phyloP scores from a whole-genome alignment of 2,329 filamentous ascomycete genomes.

The Bipolaris zeicola region DNA sequence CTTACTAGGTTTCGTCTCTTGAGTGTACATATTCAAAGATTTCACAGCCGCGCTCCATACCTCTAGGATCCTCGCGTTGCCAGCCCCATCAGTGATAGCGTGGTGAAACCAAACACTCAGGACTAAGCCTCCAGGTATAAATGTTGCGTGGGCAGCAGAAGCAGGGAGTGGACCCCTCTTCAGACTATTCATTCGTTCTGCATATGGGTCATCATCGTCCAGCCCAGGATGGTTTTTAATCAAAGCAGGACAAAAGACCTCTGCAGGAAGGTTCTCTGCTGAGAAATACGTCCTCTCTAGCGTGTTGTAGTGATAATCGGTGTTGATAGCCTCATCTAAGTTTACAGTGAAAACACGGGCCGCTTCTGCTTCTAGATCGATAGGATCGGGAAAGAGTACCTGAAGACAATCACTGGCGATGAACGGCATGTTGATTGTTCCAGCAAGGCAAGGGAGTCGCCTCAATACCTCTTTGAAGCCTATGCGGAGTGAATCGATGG shows the following conservation, averaged over 20 bases:
- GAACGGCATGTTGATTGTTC: conserved; percentile 17
- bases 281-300: conserved; percentile 17
- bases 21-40: background rate
- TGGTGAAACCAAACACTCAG: conserved; percentile 37
- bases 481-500: conserved; percentile 14
- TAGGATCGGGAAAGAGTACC: conserved; percentile 17
- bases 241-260: conserved; percentile 15
- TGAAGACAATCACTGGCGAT: conserved; percentile 5
- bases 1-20: no score
- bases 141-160: conserved; percentile 31
- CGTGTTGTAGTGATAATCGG: conserved; percentile 8
- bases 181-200: conserved; percentile 12
- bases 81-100: conserved; percentile 25
- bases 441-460: conserved; percentile 24
- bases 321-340: background rate
- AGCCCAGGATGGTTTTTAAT: conserved; percentile 20
- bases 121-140: conserved; percentile 35
- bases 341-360: conserved; percentile 13
- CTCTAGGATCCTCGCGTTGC: conserved; percentile 19
- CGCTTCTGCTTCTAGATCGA: conserved; percentile 12
- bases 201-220: conserved; percentile 18
- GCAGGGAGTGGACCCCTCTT: conserved; percentile 23
- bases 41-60: conserved; percentile 17
- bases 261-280: conserved; percentile 13
- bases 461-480: conserved; percentile 19